A percentile compares a stretch with the other conserved stretches of the same genome.
These are phyloP conservation scores for Pythium plurisporium DNA, from an alignment of 352 stramenopile genomes.

Conservation along the genomic window DNA sequence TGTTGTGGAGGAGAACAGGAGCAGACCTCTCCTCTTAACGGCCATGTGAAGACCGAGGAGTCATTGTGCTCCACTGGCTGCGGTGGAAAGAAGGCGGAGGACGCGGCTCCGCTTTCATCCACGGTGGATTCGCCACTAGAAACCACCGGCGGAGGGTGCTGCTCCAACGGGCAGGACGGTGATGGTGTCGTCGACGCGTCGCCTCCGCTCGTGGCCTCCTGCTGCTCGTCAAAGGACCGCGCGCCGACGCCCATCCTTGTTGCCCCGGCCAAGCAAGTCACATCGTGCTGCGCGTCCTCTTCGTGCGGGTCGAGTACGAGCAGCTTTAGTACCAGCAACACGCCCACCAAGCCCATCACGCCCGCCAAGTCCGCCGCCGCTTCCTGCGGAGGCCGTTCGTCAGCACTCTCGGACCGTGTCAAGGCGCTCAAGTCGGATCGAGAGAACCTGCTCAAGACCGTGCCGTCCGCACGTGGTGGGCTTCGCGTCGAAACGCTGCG, in stretches of 20 bases:
- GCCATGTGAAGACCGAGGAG: not conserved
- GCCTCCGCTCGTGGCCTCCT: not conserved
- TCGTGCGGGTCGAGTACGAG: too few species aligned
- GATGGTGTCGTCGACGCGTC: constrained; percentile 5
- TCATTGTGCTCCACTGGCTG: not conserved
- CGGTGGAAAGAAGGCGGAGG: not conserved
- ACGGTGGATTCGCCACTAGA: too few species aligned
- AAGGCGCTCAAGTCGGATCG: constrained; percentile 42
- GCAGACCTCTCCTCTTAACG: not conserved
- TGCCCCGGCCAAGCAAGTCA: constrained; percentile 1
- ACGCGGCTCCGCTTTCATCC: not conserved
- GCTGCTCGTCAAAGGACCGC: constrained; percentile 1
- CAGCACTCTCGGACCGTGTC: constrained; percentile 14
- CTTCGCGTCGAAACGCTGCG: constrained; percentile 30
- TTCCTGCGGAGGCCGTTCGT: too few species aligned
- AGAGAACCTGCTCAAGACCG: constrained; percentile 22
- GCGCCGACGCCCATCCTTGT: constrained; percentile 9
- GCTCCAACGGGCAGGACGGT: constrained; percentile 1
- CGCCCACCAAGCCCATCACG: not conserved
- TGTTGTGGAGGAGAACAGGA: not conserved
- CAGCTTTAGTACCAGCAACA: not conserved
- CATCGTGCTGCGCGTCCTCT: constrained; percentile 8
- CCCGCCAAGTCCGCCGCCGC: not conserved
- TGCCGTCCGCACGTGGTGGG: constrained; percentile 6
- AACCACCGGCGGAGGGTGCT: not conserved